phyloP scores from a whole-genome alignment of 106 monocot species.

The Dendrobium huoshanense region DNA sequence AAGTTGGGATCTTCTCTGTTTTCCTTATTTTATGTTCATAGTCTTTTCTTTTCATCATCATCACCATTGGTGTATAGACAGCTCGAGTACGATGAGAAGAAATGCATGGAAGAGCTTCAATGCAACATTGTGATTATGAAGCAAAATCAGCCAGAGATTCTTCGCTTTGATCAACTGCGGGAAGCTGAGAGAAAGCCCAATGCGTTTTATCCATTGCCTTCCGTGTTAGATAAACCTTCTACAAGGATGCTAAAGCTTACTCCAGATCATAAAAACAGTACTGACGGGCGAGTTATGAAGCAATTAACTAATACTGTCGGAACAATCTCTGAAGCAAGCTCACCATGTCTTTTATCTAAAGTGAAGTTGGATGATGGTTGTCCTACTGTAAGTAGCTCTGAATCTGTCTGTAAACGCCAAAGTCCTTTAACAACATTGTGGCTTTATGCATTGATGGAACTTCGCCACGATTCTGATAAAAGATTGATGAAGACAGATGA shows the following conservation, averaged over 20 bases:
- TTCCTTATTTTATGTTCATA: not conserved
- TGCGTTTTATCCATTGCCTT: not conserved
- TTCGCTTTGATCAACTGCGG: conserved; percentile 41
- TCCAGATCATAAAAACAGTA: not conserved
- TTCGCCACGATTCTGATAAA: conserved; percentile 17
- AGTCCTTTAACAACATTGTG: conserved; percentile 16
- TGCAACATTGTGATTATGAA: conserved; percentile 65
- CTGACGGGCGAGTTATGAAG: not conserved
- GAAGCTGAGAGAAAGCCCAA: not conserved
- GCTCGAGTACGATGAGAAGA: conserved; percentile 43
- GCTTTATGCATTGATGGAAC: conserved; percentile 27
- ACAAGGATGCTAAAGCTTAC: not conserved
- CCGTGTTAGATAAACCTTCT: conserved; percentile 2
- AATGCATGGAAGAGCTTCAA: conserved; percentile 47
- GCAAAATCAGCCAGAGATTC: conserved; percentile 31
- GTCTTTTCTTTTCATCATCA: no score
- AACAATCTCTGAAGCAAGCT: no score
- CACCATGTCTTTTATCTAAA: no score
- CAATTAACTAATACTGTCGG: no score
- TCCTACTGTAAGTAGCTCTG: conserved; percentile 24
- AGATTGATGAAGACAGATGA: conserved; percentile 16
- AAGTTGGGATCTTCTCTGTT: not conserved
- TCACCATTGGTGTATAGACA: conserved; percentile 20
- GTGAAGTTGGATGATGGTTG: no score
- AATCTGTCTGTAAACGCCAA: conserved; percentile 33